Base-by-base conservation (phyloP, 768 basidiomycete genomes). In the Ramaria sp. region DNA sequence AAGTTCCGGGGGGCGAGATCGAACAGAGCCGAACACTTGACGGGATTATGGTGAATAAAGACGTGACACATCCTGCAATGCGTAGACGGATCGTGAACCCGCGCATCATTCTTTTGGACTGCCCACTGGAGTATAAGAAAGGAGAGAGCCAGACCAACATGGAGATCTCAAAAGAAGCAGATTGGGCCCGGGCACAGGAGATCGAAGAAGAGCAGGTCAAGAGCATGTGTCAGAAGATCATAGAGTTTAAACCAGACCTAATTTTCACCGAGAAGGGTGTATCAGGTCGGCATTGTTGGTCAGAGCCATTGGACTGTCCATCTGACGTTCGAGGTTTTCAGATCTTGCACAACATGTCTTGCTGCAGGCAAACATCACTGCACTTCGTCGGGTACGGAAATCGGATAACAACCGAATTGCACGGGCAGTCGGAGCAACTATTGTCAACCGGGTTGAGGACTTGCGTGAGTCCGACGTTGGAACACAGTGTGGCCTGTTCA, bases 341-440 rank as follows among this genome's bases (percentile, higher is more conserved):
- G 95, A 99, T 65, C 83, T 91, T 50, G 95, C 96, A 0, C 96
- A 98, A 64, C 87, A 94, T 63, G 80, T 92, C 66, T 80, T 98
- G 58, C 80, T 82, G 64, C 89, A 89, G 65, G 78, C 88, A 62
- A 87, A 91, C 65, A 82, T 98, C 58, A 88, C 92, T n/a, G 89
- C 91, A 31, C 78, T 98, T 59, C 88, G 96, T 42, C 87, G 96
- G n/a, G 93, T 98, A 10, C 86, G 96, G 67, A 99, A 98, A 71
- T 93, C 92, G 3, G 96, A 99, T 70, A 97, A 98, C 76, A 99
- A 98, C 72, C 89, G 96, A 46, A 90, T 98, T 61, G 96, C 96
- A 0, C 85, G 96, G 24, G 94, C 93, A 0, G 85, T 90, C 39
- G 93, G 93, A 22, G 95, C 91, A 1, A 97, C 92, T 31, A 97